Percentiles rank a stretch among this genome's conserved stretches.
Conservation (phyloP, 2,329 filamentous ascomycete genomes). For the Chaetothyriales sp. region DNA sequence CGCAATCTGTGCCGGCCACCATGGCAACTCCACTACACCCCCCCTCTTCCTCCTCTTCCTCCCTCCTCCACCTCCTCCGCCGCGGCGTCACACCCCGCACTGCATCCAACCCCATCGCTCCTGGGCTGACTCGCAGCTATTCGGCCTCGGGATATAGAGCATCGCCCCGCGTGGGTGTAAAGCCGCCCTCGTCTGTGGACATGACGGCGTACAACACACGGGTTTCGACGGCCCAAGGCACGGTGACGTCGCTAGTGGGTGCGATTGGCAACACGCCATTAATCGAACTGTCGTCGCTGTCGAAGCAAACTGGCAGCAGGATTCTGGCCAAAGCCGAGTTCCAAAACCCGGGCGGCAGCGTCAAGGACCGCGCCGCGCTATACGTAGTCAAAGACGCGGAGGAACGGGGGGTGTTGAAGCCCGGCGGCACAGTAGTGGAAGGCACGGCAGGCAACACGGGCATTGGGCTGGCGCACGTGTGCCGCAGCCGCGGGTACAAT, state of each 20-base stretch:
- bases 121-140: background rate
- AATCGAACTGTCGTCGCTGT: slow-evolving; percentile 77
- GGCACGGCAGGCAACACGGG: slow-evolving; percentile 96
- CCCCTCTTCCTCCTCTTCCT: background rate
- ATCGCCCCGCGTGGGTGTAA: background rate
- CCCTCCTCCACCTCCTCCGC: background rate
- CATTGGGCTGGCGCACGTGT: slow-evolving; percentile 94
- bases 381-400: slow-evolving; percentile 92
- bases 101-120: background rate
- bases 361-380: slow-evolving; percentile 91
- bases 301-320: slow-evolving; percentile 82
- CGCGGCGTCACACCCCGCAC: background rate
- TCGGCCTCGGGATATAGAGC: background rate
- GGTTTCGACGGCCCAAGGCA: slow-evolving; percentile 66
- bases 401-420: slow-evolving; percentile 63
- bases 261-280: slow-evolving; percentile 96
- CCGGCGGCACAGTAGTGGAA: slow-evolving; percentile 90
- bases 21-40: slow-evolving; percentile 1
- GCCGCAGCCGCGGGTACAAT: slow-evolving; percentile 78
- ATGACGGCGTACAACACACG: slow-evolving; percentile 50
- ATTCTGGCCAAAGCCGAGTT: slow-evolving; percentile 96
- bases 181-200: slow-evolving; percentile 29
- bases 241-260: slow-evolving; percentile 65
- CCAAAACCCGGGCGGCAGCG: slow-evolving; percentile 90
- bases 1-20: background rate